Conservation (phyloP, 2,329 filamentous ascomycete genomes). For the Zopfia rhizophila region DNA sequence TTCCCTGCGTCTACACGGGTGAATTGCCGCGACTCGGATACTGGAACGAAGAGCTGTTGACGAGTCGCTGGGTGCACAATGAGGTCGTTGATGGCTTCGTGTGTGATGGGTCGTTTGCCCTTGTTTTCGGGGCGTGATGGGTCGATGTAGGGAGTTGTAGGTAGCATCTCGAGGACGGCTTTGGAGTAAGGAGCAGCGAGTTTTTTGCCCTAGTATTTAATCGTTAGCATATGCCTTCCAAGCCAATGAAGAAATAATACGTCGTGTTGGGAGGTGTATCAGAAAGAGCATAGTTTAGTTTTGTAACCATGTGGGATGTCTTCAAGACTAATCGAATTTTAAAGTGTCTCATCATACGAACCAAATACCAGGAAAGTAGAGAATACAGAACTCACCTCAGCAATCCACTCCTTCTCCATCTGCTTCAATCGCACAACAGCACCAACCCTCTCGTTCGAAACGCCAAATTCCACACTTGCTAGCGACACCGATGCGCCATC, state of each 20-base stretch:
- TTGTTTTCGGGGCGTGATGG: constrained; percentile 37
- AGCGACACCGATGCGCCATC: constrained; percentile 73
- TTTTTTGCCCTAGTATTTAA: constrained; percentile 80
- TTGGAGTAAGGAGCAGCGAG: constrained; percentile 80
- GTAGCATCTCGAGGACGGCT: constrained; percentile 83
- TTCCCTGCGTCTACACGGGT: constrained; percentile 73
- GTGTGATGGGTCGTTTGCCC: constrained; percentile 53
- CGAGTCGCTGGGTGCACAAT: constrained; percentile 66
- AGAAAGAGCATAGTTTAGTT: constrained; percentile 79
- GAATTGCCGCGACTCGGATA: constrained; percentile 71
- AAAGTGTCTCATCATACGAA: constrained; percentile 73
- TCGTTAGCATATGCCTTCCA: background rate
- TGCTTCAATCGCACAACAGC: constrained; percentile 88
- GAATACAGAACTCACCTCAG: constrained; percentile 70
- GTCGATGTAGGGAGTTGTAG: constrained; percentile 63
- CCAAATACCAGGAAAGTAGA: constrained; percentile 2
- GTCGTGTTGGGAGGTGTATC: constrained; percentile 58
- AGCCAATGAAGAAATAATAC: constrained; percentile 3
- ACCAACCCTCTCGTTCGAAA: constrained; percentile 85
- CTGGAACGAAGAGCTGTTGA: constrained; percentile 70
- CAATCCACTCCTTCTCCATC: constrained; percentile 80
- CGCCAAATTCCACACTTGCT: constrained; percentile 79
- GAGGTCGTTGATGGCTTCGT: constrained; percentile 73
- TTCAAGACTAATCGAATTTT: constrained; percentile 99
- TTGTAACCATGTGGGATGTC: constrained; percentile 91